Conservation (phyloP, 2,329 filamentous ascomycete genomes). For the Fusarium sp. region DNA sequence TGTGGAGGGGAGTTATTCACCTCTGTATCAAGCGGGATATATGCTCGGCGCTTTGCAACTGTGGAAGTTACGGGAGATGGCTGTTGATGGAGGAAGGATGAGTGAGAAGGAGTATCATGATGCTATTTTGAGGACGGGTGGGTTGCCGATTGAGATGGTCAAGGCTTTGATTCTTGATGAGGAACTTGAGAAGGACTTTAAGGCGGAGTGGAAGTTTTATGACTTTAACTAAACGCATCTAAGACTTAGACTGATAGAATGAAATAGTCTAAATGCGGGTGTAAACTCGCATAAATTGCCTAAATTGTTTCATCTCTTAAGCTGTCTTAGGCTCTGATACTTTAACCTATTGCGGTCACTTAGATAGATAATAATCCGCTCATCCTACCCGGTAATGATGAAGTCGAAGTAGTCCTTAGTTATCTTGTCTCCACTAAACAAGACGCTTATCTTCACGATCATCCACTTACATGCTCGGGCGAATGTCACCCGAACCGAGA, state of each 20-base stretch:
- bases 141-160: constrained; percentile 35
- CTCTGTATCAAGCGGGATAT: constrained; percentile 33
- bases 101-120: constrained; percentile 34
- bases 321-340: too few relatives aligned
- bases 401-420: not conserved
- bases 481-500: constrained; percentile 1
- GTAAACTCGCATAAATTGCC: too few relatives aligned
- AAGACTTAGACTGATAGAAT: not conserved
- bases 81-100: constrained; percentile 16
- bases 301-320: too few relatives aligned
- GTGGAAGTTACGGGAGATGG: constrained; percentile 33
- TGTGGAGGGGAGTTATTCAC: constrained; percentile 31
- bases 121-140: constrained; percentile 25
- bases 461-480: not conserved
- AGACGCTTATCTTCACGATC: not conserved
- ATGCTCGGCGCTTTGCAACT: constrained; percentile 30
- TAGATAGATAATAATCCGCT: not conserved
- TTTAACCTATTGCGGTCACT: too few relatives aligned
- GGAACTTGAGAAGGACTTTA: constrained; percentile 25
- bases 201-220: constrained; percentile 35
- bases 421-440: not conserved
- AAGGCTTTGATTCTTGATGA: constrained; percentile 22
- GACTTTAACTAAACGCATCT: constrained; percentile 22
- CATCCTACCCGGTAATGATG: too few relatives aligned
- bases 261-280: too few relatives aligned